Percentiles rank a stretch among this genome's conserved stretches.
Conservation (phyloP, 305 asterid genomes). For the Solanum hybrid region DNA sequence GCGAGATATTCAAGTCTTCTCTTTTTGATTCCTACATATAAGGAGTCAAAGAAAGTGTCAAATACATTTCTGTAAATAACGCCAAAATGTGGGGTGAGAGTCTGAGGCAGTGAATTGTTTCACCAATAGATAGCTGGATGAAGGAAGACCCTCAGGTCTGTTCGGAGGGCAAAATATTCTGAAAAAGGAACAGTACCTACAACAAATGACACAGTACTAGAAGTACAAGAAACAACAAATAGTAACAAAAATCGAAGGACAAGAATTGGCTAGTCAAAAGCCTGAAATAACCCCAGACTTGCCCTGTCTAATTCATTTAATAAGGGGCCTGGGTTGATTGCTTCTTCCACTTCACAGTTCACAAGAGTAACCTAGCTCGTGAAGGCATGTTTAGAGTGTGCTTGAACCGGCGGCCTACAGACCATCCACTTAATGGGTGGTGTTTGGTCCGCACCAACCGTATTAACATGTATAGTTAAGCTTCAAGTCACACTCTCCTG, state of each 20-base stretch:
- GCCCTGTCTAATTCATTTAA: not conserved
- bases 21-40: constrained; percentile 16
- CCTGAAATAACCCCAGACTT: not conserved
- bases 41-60: not conserved
- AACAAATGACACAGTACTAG: not conserved
- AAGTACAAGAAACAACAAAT: not conserved
- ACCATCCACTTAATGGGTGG: not conserved
- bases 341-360: not conserved
- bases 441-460: not conserved
- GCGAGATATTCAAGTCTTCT: not conserved
- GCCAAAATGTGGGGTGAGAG: not conserved
- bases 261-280: not conserved
- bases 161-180: not conserved
- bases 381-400: not conserved
- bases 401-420: not conserved
- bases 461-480: not conserved
- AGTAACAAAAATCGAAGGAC: not conserved
- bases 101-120: not conserved
- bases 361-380: not conserved
- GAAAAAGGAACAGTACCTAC: not conserved
- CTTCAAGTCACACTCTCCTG: not conserved
- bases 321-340: not conserved
- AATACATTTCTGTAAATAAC: not conserved
- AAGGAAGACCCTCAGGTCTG: not conserved
- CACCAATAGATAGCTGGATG: not conserved